These are phyloP conservation scores for Umbelopsis isabellina DNA, from an alignment of 192 early-diverging fungal genomes.

Conservation along the genomic window DNA sequence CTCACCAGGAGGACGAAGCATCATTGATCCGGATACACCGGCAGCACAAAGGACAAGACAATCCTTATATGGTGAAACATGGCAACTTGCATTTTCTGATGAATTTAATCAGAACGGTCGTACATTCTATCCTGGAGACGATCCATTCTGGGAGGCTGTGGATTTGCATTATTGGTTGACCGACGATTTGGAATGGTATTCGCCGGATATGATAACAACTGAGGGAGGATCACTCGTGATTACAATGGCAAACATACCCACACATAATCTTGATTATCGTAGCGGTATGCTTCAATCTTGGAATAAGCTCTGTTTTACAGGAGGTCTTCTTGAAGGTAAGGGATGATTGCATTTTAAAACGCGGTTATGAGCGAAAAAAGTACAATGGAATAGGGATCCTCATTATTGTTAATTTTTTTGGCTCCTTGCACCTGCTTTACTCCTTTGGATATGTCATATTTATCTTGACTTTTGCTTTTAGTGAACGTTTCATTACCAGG, in stretches of 20 bases:
- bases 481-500: slow-evolving; percentile 58
- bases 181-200: slow-evolving; percentile 56
- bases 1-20: neutral
- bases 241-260: slow-evolving; percentile 28
- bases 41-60: neutral
- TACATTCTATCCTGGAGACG: slow-evolving; percentile 55
- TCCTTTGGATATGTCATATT: neutral
- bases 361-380: neutral
- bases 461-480: neutral
- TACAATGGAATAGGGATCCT: neutral
- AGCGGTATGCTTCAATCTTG: slow-evolving; percentile 65
- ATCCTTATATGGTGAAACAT: slow-evolving; percentile 43
- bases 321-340: slow-evolving; percentile 55
- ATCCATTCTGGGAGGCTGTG: slow-evolving; percentile 53
- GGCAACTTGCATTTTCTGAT: slow-evolving; percentile 60
- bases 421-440: too few species aligned
- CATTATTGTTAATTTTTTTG: neutral
- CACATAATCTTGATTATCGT: slow-evolving; percentile 43
- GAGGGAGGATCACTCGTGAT: slow-evolving; percentile 54
- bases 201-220: slow-evolving; percentile 51
- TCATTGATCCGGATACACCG: slow-evolving; percentile 23
- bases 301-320: slow-evolving; percentile 69
- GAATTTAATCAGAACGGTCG: slow-evolving; percentile 61
- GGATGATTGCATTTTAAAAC: neutral
- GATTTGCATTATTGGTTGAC: slow-evolving; percentile 60